Evolutionary conservation across 225 moss, liverwort and hornwort genomes (phyloP).

Genomic region (Antitrichia curtipendula): DNA sequence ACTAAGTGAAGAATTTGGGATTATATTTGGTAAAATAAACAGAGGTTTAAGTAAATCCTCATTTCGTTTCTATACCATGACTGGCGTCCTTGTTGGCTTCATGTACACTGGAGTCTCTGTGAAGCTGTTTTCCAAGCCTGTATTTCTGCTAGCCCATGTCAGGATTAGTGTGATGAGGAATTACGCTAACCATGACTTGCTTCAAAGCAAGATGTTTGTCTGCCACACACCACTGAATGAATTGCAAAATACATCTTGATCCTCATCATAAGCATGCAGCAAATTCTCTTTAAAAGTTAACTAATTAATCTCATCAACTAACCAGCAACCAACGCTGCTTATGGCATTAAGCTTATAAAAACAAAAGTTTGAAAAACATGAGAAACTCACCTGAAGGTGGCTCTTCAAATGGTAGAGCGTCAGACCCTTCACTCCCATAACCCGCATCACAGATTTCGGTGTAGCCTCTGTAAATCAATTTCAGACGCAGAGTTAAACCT

Average conservation of each 20-base stretch:
- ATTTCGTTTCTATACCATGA: conserved; percentile 8
- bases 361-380: neutral
- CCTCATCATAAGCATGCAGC: neutral
- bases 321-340: neutral
- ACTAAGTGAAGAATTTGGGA: neutral
- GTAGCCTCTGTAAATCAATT: conserved; percentile 63
- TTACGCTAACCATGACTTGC: neutral
- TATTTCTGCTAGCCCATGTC: conserved; percentile 59
- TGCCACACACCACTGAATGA: neutral
- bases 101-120: conserved; percentile 68
- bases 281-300: neutral
- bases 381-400: conserved; percentile 68
- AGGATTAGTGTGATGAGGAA: neutral
- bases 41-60: neutral
- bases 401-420: conserved; percentile 95
- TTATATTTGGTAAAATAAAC: neutral
- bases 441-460: conserved; percentile 92
- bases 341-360: neutral
- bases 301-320: neutral
- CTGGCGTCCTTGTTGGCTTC: conserved; percentile 65
- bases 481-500: neutral
- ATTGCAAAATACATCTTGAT: neutral
- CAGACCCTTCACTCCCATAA: conserved; percentile 94
- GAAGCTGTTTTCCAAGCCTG: conserved; percentile 85
- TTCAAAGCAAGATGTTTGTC: neutral